phyloP scores from a whole-genome alignment of 2,329 filamentous ascomycete genomes.

The Fusarium euwallaceae region DNA sequence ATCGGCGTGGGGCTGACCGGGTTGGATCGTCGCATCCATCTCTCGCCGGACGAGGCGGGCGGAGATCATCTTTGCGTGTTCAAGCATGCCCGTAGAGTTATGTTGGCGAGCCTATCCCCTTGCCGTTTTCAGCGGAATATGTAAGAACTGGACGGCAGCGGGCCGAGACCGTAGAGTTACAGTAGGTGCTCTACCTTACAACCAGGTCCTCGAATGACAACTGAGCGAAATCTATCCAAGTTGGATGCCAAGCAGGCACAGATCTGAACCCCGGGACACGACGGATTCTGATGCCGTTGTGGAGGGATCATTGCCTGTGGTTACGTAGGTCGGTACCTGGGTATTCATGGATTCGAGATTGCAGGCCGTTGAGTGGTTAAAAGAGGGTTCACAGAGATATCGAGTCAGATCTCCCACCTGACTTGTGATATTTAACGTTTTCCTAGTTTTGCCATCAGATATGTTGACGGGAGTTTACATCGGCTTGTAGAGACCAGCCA shows the following conservation, averaged over 20 bases:
- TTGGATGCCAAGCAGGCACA: conserved; percentile 11
- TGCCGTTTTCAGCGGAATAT: not conserved
- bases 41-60: conserved; percentile 25
- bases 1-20: conserved; percentile 26
- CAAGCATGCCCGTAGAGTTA: conserved; percentile 24
- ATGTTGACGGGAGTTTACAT: not conserved
- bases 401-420: not conserved
- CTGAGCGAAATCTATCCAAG: conserved; percentile 6
- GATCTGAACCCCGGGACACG: conserved; percentile 23
- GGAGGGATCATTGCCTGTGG: conserved; percentile 29
- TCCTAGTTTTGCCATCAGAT: not conserved
- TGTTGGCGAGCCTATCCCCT: conserved; percentile 2
- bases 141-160: not conserved
- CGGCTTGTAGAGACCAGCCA: not conserved
- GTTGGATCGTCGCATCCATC: conserved; percentile 14
- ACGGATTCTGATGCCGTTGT: conserved; percentile 28
- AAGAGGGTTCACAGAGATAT: not conserved
- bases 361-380: not conserved
- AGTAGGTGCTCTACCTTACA: not conserved
- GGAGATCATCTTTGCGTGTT: conserved; percentile 25
- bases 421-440: not conserved
- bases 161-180: not conserved
- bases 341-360: not conserved
- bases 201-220: not conserved
- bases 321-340: conserved; percentile 9